Base-by-base conservation (phyloP, 129 eudicot species). In the Tagetes erecta region DNA sequence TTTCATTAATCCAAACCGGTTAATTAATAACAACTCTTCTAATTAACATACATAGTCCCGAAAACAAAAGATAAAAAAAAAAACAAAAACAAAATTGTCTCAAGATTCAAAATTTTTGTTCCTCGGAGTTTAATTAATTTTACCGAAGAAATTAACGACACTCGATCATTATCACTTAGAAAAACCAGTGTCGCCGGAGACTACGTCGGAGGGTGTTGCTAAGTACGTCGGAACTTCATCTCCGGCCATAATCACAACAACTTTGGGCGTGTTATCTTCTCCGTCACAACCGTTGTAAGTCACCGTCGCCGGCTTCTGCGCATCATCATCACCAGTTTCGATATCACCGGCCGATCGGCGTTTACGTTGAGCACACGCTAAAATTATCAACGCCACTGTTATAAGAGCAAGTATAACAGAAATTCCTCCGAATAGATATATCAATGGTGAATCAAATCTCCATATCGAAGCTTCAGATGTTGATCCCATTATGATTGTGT, bases 181-280 rank as follows among this genome's bases (percentile, higher is more conserved):
- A 59, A 44, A 52, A 4, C 4, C 12, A 20, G 40, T 7, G 8
- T 67, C 58, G 35, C 58, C 57, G 69, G 58, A 1, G 39, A 10
- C 35, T 8, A 60, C 50, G 33, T 46, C 71, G 53, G 76, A 57
- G 20, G 87, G 89, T 55, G 74, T 80, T 41, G 96, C 96, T 50
- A 89, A 8, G 77, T 74, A 81, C 1, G 86, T 80, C 20, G 96
- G 96, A 53, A 72, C 83, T 37, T 86, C 83, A 53, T 89, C 87
- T 64, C 96, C 96, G 74, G 96, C 89, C 92, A 89, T 84, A 67
- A 89, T 84, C 12, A 89, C 96, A 4, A 86, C 81, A 0, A 86
- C 31, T 79, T 78, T 78, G 1, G 87, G 89, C 39, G 45, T 45
- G 27, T 6, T 34, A 27, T 74, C 78, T 4, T 6, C 36, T 13